phyloP scores from a whole-genome alignment of 2,329 filamentous ascomycete species.

The Penicillium sumatraense region DNA sequence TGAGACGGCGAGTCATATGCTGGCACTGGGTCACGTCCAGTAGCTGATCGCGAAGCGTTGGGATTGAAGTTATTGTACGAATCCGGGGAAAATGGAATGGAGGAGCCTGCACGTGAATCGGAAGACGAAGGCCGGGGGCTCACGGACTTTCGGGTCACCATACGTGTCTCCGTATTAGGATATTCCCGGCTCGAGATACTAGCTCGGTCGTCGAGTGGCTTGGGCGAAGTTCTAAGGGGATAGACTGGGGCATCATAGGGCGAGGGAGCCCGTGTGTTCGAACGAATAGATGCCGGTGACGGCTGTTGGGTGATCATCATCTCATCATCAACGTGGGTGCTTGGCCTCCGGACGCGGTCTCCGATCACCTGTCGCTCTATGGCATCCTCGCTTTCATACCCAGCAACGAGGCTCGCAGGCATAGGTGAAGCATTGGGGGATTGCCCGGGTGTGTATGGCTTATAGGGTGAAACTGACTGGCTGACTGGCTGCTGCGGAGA shows the following conservation, averaged over 20 bases:
- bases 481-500: constrained; percentile 25
- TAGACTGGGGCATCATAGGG: constrained; percentile 31
- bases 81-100: constrained; percentile 64
- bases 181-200: constrained; percentile 36
- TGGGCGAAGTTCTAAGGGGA: constrained; percentile 34
- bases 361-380: constrained; percentile 35
- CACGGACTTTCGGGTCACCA: constrained; percentile 60
- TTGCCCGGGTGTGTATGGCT: constrained; percentile 31
- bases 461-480: constrained; percentile 34
- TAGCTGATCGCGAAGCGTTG: constrained; percentile 37
- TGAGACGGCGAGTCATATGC: constrained; percentile 45
- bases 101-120: constrained; percentile 46
- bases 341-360: constrained; percentile 31
- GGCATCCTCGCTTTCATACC: constrained; percentile 42
- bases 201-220: constrained; percentile 31
- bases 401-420: constrained; percentile 48
- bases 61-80: constrained; percentile 65
- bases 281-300: constrained; percentile 5
- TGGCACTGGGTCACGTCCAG: constrained; percentile 36
- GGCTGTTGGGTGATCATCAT: constrained; percentile 26
- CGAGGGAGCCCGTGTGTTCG: constrained; percentile 9
- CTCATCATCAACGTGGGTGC: constrained; percentile 32
- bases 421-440: constrained; percentile 35
- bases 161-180: constrained; percentile 39
- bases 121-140: constrained; percentile 58